Evolutionary conservation across 768 basidiomycete species (phyloP), one percentile per base, ranked within the genome.

Genomic region (Hygrocybe coccinea): DNA sequence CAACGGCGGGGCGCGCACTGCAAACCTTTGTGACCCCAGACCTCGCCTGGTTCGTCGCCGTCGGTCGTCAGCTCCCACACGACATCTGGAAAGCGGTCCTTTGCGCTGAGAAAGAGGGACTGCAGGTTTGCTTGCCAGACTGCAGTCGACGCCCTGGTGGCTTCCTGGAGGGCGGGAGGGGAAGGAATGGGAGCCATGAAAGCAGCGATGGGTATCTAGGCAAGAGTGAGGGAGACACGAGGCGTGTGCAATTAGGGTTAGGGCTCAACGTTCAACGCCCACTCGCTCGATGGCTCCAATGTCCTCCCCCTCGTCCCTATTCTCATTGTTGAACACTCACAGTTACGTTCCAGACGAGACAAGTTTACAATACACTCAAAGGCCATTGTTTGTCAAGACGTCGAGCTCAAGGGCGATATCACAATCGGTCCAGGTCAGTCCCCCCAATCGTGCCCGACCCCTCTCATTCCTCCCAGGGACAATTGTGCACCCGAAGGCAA

Each of bases 21-120:
- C 81, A 14, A 34, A 95, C 94, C 94, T 82, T 97, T 95, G 70
- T 98, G 95, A 3, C 91, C 95, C 86, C 89, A 97, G 24, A 97
- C 84, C 60, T 87, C 83, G 55, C 79, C 73, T 37, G 77, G 81
- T 10, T 72, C 74, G 57, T 78, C 77, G 50, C 79, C 79, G 33
- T 81, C 82, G 37, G 64, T 73, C 0, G 66, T 67, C 17, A 86
- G 76, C 67, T 86, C 84, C 95, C 95, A 98, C n/a, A 91, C 84
- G 50, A 98, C 93, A 73, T 98, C 95, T n/a, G 90, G 88, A 65
- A 94, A 98, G 55, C 91, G 79, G 58, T 95, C 90, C 70, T 89
- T 89, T n/a, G 93, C 87, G 52, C 85, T 77, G 60, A 79, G 78
- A 69, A 92, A 95, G 38, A 97, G 80, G 5, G 76, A 64, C 55